Conservation (phyloP, 805 yeast species). For the Hermanozyma aechmeae region DNA sequence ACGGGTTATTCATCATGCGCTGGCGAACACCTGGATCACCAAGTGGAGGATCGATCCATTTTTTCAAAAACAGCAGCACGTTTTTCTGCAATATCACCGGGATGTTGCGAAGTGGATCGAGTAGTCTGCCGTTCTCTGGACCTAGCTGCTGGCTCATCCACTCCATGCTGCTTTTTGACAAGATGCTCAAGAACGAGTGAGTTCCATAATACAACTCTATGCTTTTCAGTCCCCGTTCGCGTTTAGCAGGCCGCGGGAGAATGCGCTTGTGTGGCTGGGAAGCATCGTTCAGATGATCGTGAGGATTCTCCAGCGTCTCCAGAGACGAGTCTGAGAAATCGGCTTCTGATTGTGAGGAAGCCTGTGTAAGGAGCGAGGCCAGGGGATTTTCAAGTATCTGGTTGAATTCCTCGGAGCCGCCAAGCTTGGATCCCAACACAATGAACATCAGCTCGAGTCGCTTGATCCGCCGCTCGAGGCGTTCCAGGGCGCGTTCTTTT, state of each 20-base stretch:
- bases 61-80: slow-evolving; percentile 9
- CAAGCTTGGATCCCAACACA: not conserved
- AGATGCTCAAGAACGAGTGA: slow-evolving; percentile 26
- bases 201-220: slow-evolving; percentile 20
- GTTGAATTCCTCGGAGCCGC: not conserved
- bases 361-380: no score
- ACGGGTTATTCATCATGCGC: slow-evolving; percentile 15
- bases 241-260: not conserved
- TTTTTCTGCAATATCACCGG: slow-evolving; percentile 16
- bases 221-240: no score
- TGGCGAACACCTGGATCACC: slow-evolving; percentile 11
- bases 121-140: slow-evolving; percentile 9
- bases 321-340: no score
- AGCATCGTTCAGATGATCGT: no score
- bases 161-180: slow-evolving; percentile 23
- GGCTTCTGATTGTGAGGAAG: not conserved
- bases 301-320: no score
- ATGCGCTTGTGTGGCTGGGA: no score
- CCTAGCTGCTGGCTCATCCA: slow-evolving; percentile 22
- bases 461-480: not conserved
- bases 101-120: slow-evolving; percentile 19
- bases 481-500: not conserved
- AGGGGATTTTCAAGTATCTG: no score
- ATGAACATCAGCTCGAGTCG: not conserved
- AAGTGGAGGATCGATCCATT: slow-evolving; percentile 24